A percentile compares a stretch with the other conserved stretches of the same genome.
phyloP scores from a whole-genome alignment of 2,329 filamentous ascomycete genomes.

The Curvularia lunata region DNA sequence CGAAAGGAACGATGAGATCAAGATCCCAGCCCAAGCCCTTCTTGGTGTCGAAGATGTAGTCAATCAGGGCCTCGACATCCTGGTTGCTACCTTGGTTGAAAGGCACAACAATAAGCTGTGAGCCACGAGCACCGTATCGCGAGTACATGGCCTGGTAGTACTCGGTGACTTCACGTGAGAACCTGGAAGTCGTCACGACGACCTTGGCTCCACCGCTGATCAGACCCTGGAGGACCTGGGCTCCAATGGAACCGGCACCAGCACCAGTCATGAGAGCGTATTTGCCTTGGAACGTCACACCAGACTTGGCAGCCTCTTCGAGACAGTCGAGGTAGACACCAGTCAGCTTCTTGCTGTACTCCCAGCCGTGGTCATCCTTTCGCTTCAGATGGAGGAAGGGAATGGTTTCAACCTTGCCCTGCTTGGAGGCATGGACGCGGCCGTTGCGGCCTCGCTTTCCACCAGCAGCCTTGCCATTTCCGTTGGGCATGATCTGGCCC shows the following conservation, averaged over 20 bases:
- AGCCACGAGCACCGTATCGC: conserved; percentile 89
- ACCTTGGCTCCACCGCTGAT: conserved; percentile 98
- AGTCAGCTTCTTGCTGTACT: conserved; percentile 99
- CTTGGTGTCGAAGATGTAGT: conserved; percentile 97
- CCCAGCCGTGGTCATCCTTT: conserved; percentile 92
- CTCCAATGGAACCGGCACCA: conserved; percentile 95
- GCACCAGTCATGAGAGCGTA: conserved; percentile 98
- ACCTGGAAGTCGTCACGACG: conserved; percentile 93
- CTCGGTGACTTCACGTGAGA: conserved; percentile 96
- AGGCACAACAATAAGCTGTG: conserved; percentile 95
- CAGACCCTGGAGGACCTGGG: conserved; percentile 92
- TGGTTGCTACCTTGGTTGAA: conserved; percentile 99
- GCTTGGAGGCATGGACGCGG: conserved; percentile 65
- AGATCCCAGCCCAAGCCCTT: conserved; percentile 97
- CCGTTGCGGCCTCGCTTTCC: conserved; percentile 64
- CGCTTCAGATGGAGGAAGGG: conserved; percentile 97
- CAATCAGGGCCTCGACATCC: conserved; percentile 89
- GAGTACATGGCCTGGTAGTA: conserved; percentile 99
- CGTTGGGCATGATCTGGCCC: conserved; percentile 91
- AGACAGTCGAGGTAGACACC: conserved; percentile 90
- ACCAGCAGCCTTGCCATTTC: conserved; percentile 71
- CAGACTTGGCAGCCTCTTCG: conserved; percentile 83
- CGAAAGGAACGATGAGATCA: conserved; percentile 94
- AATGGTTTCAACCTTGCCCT: conserved; percentile 93
- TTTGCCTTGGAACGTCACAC: conserved; percentile 92